These are phyloP conservation scores for Alternaria gaisen DNA, from an alignment of 2,329 filamentous ascomycete genomes.

Conservation along the genomic window DNA sequence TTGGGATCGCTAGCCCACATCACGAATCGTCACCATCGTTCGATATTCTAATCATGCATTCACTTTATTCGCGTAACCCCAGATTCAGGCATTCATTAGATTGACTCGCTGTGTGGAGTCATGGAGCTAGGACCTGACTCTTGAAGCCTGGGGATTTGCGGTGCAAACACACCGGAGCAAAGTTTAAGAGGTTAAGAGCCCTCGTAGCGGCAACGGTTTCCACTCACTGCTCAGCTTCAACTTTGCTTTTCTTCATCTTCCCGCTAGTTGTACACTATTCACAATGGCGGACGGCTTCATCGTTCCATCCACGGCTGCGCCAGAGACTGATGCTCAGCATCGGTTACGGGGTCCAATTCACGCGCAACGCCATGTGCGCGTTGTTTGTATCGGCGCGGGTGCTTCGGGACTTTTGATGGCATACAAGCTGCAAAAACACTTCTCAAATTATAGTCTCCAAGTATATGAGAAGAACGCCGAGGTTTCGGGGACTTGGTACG, in stretches of 20 bases:
- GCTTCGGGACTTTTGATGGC: slow-evolving; percentile 59
- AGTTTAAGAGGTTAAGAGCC: slow-evolving; percentile 12
- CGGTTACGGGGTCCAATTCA: slow-evolving; percentile 46
- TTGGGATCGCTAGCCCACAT: slow-evolving; percentile 1
- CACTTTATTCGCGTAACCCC: background rate
- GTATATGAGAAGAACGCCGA: slow-evolving; percentile 61
- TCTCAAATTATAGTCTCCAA: slow-evolving; percentile 53
- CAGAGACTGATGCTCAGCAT: slow-evolving; percentile 37
- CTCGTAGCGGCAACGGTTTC: background rate
- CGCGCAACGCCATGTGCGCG: slow-evolving; percentile 46
- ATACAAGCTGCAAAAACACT: slow-evolving; percentile 59
- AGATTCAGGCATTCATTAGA: background rate
- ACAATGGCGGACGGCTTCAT: slow-evolving; percentile 35
- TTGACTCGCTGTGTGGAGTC: slow-evolving; percentile 19
- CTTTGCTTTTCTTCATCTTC: background rate
- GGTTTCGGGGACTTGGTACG: slow-evolving; percentile 62
- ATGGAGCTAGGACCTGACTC: slow-evolving; percentile 15
- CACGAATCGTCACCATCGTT: slow-evolving; percentile 16
- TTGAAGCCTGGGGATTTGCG: background rate
- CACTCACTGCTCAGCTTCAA: background rate
- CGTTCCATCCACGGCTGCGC: slow-evolving; percentile 33
- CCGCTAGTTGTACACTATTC: background rate
- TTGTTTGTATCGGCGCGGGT: slow-evolving; percentile 60
- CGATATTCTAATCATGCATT: background rate
- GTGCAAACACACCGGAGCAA: background rate